A percentile compares a stretch with the other conserved stretches of the same genome.
These are phyloP conservation scores for Pyrenochaeta sp. DNA, from an alignment of 2,329 filamentous ascomycete genomes.

Conservation along the genomic window DNA sequence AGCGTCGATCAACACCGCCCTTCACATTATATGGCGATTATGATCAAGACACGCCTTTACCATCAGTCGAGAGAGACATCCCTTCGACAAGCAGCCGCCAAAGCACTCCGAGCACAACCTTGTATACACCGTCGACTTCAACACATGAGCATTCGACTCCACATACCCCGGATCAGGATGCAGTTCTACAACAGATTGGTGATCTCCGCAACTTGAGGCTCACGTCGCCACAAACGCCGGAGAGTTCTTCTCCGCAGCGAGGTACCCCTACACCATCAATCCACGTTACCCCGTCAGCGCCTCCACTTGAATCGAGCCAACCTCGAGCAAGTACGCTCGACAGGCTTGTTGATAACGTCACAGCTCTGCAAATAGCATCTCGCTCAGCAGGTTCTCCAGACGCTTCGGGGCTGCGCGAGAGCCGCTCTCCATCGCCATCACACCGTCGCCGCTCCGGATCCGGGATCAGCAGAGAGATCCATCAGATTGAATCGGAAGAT, in stretches of 20 bases:
- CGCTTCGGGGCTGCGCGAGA: neutral
- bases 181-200: constrained; percentile 3
- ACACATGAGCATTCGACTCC: neutral
- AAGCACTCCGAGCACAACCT: constrained; percentile 11
- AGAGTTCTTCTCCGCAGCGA: neutral
- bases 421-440: constrained; percentile 21
- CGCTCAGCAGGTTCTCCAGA: constrained; percentile 1
- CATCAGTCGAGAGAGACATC: constrained; percentile 15
- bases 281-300: constrained; percentile 11
- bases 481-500: constrained; percentile 26
- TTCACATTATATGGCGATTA: neutral
- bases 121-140: constrained; percentile 13
- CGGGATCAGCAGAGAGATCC: constrained; percentile 3
- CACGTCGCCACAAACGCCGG: constrained; percentile 3
- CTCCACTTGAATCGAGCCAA: neutral
- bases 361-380: constrained; percentile 7
- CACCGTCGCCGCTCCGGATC: constrained; percentile 27
- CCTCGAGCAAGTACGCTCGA: constrained; percentile 5
- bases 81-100: constrained; percentile 3
- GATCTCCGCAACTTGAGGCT: constrained; percentile 11
- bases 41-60: constrained; percentile 19
- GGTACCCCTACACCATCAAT: constrained; percentile 16
- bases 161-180: neutral
- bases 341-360: constrained; percentile 6
- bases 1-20: constrained; percentile 5